Conservation (phyloP, 805 yeast genomes). For the Teunomyces barrocoloradensis region DNA sequence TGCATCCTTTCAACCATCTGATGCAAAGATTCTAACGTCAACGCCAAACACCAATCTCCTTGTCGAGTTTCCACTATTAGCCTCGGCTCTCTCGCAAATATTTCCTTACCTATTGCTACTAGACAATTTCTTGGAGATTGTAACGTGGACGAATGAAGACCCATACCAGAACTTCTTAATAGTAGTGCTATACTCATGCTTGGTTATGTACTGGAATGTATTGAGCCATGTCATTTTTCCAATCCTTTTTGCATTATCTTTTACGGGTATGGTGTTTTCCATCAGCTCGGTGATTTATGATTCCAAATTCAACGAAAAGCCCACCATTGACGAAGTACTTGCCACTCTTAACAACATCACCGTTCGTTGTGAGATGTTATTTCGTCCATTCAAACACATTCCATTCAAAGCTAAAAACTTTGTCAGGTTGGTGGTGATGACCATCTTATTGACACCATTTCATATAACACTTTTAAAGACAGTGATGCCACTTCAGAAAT, state of each 20-base stretch:
- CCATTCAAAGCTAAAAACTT: conserved; percentile 25
- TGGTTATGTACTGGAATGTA: conserved; percentile 44
- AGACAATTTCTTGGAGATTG: conserved; percentile 42
- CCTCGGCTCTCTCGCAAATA: conserved; percentile 44
- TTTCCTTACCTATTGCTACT: conserved; percentile 47
- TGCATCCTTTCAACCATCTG: conserved; percentile 40
- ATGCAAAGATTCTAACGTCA: conserved; percentile 28
- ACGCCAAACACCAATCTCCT: conserved; percentile 31
- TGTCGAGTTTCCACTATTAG: conserved; percentile 45
- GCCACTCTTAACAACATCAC: conserved; percentile 47
- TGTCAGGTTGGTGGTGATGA: conserved; percentile 27
- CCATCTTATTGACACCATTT: conserved; percentile 41
- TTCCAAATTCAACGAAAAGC: conserved; percentile 42
- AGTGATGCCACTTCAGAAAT: conserved; percentile 31
- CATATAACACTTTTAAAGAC: conserved; percentile 36
- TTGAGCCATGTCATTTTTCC: conserved; percentile 40
- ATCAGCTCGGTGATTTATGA: conserved; percentile 42
- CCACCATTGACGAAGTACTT: conserved; percentile 53
- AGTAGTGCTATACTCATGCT: conserved; percentile 35
- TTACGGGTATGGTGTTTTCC: conserved; percentile 46
- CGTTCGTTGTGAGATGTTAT: conserved; percentile 38
- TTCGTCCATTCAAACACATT: conserved; percentile 37
- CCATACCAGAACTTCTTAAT: conserved; percentile 46
- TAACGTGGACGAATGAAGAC: conserved; percentile 58
- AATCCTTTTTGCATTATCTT: conserved; percentile 28